phyloP scores from a whole-genome alignment of 2,329 filamentous ascomycete species.

The Exophiala phaeomuriformis region DNA sequence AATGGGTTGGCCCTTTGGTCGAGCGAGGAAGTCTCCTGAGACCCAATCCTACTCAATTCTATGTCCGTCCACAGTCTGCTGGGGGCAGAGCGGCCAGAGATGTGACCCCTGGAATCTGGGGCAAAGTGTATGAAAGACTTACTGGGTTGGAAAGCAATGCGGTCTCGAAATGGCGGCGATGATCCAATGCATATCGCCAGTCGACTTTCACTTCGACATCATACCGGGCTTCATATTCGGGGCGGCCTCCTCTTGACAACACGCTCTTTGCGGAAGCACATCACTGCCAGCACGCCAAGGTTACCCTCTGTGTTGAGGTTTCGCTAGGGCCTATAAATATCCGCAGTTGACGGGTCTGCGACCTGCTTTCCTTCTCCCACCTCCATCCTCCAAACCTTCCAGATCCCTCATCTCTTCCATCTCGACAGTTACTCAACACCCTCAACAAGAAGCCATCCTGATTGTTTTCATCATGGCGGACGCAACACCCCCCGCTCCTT shows the following conservation, averaged over 20 bases:
- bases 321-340: too few relatives aligned
- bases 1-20: slow-evolving; percentile 32
- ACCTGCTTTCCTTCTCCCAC: too few relatives aligned
- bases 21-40: slow-evolving; percentile 34
- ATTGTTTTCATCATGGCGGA: slow-evolving; percentile 3
- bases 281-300: not conserved
- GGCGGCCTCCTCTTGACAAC: not conserved
- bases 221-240: not conserved
- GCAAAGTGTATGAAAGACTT: slow-evolving; percentile 37
- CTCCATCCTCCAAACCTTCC: too few relatives aligned
- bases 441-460: too few relatives aligned
- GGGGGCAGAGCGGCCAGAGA: slow-evolving; percentile 31
- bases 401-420: too few relatives aligned
- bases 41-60: slow-evolving; percentile 36
- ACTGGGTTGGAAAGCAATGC: slow-evolving; percentile 20
- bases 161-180: slow-evolving; percentile 21
- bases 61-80: slow-evolving; percentile 33
- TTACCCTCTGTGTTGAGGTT: too few relatives aligned
- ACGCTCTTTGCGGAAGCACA: not conserved
- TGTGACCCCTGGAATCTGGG: slow-evolving; percentile 39
- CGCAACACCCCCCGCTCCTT: not conserved
- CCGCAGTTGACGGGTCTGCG: too few relatives aligned
- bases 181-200: not conserved
- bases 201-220: slow-evolving; percentile 7
- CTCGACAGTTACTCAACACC: too few relatives aligned